phyloP scores from a whole-genome alignment of 192 early-diverging fungal species.

The Kappamyces sp. region DNA sequence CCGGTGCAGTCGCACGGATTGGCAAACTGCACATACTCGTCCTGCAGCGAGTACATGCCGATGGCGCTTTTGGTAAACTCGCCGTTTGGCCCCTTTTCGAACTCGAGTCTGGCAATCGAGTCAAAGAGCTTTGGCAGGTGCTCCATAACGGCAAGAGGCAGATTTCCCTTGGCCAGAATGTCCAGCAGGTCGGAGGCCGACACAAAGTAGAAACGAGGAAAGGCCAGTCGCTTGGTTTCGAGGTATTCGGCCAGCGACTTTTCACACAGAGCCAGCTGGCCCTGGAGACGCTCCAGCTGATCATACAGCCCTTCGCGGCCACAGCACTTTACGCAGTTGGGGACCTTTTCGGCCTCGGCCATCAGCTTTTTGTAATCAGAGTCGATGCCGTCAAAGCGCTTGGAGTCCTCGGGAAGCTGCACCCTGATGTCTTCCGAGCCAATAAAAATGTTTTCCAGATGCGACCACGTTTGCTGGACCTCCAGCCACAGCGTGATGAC shows the following conservation, averaged over 20 bases:
- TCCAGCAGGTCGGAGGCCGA: conserved; percentile 58
- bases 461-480: conserved; percentile 62
- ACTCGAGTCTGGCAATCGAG: conserved; percentile 49
- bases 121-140: conserved; percentile 61
- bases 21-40: conserved; percentile 54
- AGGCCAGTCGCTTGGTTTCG: conserved; percentile 59
- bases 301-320: conserved; percentile 53
- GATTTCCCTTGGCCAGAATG: conserved; percentile 62
- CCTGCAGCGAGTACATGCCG: conserved; percentile 58
- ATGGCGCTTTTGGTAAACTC: conserved; percentile 55
- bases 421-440: conserved; percentile 61
- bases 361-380: conserved; percentile 52
- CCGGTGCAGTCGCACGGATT: conserved; percentile 57
- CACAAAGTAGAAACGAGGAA: conserved; percentile 64
- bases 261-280: conserved; percentile 58
- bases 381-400: conserved; percentile 57
- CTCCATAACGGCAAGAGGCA: conserved; percentile 50
- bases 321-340: conserved; percentile 55
- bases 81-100: conserved; percentile 37
- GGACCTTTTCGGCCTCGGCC: conserved; percentile 50
- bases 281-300: conserved; percentile 47
- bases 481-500: conserved; percentile 56
- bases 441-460: conserved; percentile 63
- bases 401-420: conserved; percentile 61
- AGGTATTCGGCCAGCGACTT: conserved; percentile 62